These are phyloP conservation scores for Boletales sp. DNA, from an alignment of 768 basidiomycete species.

Conservation along the genomic window DNA sequence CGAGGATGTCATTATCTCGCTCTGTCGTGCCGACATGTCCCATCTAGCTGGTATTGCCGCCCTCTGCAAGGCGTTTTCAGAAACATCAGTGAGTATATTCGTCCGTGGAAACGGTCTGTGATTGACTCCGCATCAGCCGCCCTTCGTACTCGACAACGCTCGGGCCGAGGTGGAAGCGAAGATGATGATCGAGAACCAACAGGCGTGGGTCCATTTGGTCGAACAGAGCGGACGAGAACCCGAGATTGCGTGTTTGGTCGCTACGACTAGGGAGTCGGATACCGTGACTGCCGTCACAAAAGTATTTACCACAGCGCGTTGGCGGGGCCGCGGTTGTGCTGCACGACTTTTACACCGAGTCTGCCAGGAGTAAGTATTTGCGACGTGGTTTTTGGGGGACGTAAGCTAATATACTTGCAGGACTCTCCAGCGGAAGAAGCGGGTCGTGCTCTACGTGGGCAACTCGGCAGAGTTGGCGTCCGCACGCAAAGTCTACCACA, in stretches of 20 bases:
- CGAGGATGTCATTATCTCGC: slow-evolving; percentile 18
- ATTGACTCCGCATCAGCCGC: slow-evolving; percentile 36
- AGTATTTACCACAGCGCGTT: slow-evolving; percentile 55
- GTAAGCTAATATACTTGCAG: slow-evolving; percentile 14
- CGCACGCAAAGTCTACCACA: slow-evolving; percentile 21
- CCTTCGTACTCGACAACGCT: slow-evolving; percentile 46
- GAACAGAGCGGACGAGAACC: slow-evolving; percentile 13
- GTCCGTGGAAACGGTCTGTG: too few species aligned
- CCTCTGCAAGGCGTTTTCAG: slow-evolving; percentile 55
- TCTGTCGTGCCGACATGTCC: slow-evolving; percentile 31
- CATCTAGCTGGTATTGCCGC: slow-evolving; percentile 36
- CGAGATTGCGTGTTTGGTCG: slow-evolving; percentile 63
- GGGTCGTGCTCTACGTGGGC: slow-evolving; percentile 60
- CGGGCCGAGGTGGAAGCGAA: slow-evolving; percentile 50
- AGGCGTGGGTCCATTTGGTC: slow-evolving; percentile 60
- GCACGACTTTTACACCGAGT: slow-evolving; percentile 57
- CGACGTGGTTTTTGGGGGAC: background rate
- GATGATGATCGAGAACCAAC: slow-evolving; percentile 40
- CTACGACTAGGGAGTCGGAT: slow-evolving; percentile 58
- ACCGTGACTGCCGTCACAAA: slow-evolving; percentile 63
- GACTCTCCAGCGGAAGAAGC: slow-evolving; percentile 23
- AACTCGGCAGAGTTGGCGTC: slow-evolving; percentile 10
- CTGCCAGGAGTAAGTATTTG: slow-evolving; percentile 43
- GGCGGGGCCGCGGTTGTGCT: slow-evolving; percentile 53
- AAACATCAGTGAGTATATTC: slow-evolving; percentile 48